These are phyloP conservation scores for Colletotrichum euphorbiae DNA, from an alignment of 2,329 filamentous ascomycete species.

Conservation along the genomic window DNA sequence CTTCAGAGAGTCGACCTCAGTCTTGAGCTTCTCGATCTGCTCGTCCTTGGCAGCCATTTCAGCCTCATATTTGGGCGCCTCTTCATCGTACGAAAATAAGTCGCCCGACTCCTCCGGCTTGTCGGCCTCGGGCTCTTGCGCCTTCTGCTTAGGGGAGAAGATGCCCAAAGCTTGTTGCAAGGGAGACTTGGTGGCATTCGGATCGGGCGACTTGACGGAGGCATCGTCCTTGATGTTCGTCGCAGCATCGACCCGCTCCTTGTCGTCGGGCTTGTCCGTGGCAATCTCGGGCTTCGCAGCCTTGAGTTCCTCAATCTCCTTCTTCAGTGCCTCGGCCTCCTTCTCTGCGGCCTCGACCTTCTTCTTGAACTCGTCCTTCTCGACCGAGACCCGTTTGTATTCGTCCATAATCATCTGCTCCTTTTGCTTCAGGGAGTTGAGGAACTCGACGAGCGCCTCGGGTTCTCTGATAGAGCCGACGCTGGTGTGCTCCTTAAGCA, in stretches of 20 bases:
- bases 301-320: constrained; percentile 67
- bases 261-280: constrained; percentile 45
- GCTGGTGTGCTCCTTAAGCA: constrained; percentile 91
- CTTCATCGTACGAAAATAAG: constrained; percentile 92
- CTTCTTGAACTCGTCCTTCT: constrained; percentile 84
- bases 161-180: constrained; percentile 61
- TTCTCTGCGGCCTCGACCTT: constrained; percentile 77
- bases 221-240: constrained; percentile 45
- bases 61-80: constrained; percentile 83
- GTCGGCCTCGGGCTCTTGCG: constrained; percentile 46
- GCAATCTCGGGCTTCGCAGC: constrained; percentile 47
- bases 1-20: constrained; percentile 75
- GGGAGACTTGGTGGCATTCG: constrained; percentile 57
- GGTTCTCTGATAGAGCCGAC: constrained; percentile 90
- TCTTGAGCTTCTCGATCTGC: constrained; percentile 77
- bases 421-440: constrained; percentile 87
- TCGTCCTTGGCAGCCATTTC: constrained; percentile 77
- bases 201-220: constrained; percentile 39
- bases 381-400: constrained; percentile 84
- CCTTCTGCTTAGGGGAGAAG: constrained; percentile 61
- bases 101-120: constrained; percentile 65
- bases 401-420: constrained; percentile 95
- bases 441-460: constrained; percentile 85
- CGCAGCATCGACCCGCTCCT: constrained; percentile 32
- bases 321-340: constrained; percentile 67